phyloP scores from a whole-genome alignment of 495 filamentous ascomycete genomes.

The Chaetomium cochliodes region DNA sequence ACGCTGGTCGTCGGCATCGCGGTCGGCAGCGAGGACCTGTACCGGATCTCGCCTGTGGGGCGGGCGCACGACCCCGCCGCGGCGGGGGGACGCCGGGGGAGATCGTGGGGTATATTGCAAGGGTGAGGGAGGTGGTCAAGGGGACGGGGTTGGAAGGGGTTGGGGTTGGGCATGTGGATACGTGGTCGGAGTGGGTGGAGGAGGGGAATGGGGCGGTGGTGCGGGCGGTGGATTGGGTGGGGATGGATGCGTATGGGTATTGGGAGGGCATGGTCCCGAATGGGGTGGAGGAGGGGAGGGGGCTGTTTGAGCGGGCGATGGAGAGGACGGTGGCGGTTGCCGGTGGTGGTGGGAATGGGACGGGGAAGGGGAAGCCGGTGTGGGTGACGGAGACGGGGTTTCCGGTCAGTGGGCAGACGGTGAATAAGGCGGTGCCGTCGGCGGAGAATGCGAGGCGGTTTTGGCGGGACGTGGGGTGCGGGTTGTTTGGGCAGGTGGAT shows the following conservation, averaged over 20 bases:
- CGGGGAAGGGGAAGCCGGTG: slow-evolving; percentile 57
- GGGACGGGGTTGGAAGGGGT: slow-evolving; percentile 56
- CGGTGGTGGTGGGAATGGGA: slow-evolving; percentile 39
- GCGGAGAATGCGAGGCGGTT: slow-evolving; percentile 70
- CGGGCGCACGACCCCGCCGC: too few relatives aligned
- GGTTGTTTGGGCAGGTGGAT: slow-evolving; percentile 59
- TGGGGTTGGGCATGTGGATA: slow-evolving; percentile 84
- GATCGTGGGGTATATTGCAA: slow-evolving; percentile 64
- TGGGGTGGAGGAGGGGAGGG: slow-evolving; percentile 58
- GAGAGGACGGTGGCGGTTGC: slow-evolving; percentile 56
- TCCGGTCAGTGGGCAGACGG: slow-evolving; percentile 65
- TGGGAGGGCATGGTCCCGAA: slow-evolving; percentile 68
- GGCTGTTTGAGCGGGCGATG: slow-evolving; percentile 63
- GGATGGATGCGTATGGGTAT: slow-evolving; percentile 73
- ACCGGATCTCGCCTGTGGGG: slow-evolving; percentile 57
- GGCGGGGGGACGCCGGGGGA: too few relatives aligned
- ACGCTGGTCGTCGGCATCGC: slow-evolving; percentile 77
- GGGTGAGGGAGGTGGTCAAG: slow-evolving; percentile 57
- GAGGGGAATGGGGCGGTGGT: slow-evolving; percentile 67
- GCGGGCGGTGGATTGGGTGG: slow-evolving; percentile 69
- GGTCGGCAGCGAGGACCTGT: slow-evolving; percentile 85
- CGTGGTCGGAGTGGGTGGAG: slow-evolving; percentile 85
- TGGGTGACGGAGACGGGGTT: slow-evolving; percentile 93
- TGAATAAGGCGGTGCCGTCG: slow-evolving; percentile 62
- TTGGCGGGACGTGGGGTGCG: slow-evolving; percentile 78